Percentiles rank a stretch among this genome's conserved stretches.
These are phyloP conservation scores for Fusarium secorum DNA, from an alignment of 2,329 filamentous ascomycete species.

Conservation along the genomic window DNA sequence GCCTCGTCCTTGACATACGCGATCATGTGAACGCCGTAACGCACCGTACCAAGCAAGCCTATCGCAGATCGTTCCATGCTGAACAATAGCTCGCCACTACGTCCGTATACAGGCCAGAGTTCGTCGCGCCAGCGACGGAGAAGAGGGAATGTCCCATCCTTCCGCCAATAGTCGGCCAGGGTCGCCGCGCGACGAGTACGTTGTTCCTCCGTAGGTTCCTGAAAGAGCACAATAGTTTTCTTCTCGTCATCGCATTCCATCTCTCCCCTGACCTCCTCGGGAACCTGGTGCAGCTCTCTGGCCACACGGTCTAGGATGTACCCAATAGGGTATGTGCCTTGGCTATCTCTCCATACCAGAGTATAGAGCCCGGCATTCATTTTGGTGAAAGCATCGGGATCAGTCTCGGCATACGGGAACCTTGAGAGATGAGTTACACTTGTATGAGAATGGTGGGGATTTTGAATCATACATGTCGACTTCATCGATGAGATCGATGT, in stretches of 20 bases:
- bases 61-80: slow-evolving; percentile 80
- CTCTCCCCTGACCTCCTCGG: slow-evolving; percentile 60
- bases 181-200: slow-evolving; percentile 65
- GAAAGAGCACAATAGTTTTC: slow-evolving; percentile 71
- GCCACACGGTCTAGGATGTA: slow-evolving; percentile 64
- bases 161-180: slow-evolving; percentile 73
- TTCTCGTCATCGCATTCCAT: slow-evolving; percentile 67
- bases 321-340: slow-evolving; percentile 71
- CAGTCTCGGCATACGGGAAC: slow-evolving; percentile 77
- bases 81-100: slow-evolving; percentile 69
- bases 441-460: background rate
- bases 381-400: slow-evolving; percentile 63
- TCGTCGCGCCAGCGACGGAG: slow-evolving; percentile 84
- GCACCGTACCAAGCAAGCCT: slow-evolving; percentile 76
- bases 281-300: slow-evolving; percentile 56
- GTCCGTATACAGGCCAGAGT: slow-evolving; percentile 78
- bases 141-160: slow-evolving; percentile 75
- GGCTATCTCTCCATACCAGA: slow-evolving; percentile 66
- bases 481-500: slow-evolving; percentile 38
- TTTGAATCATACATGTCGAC: slow-evolving; percentile 36
- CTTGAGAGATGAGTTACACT: slow-evolving; percentile 51
- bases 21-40: slow-evolving; percentile 84
- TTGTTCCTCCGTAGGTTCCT: slow-evolving; percentile 64
- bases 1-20: slow-evolving; percentile 65
- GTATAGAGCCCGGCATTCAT: slow-evolving; percentile 71